A percentile compares a stretch with the other conserved stretches of the same genome.
Evolutionary conservation across 352 stramenopile species (phyloP).

Genomic region (Phytophthora hibernalis): DNA sequence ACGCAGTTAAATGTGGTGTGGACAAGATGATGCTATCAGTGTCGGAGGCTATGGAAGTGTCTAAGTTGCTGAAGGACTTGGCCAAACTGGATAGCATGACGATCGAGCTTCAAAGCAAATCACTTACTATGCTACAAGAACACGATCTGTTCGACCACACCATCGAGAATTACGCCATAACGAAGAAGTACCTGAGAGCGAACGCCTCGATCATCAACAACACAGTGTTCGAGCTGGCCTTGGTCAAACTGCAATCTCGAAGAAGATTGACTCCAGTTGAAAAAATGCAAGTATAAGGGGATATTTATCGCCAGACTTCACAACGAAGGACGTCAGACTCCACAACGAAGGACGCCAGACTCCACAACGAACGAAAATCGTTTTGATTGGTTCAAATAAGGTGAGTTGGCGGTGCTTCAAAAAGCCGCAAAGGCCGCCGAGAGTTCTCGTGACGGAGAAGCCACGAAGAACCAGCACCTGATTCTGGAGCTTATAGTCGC

Average conservation of each 20-base stretch:
- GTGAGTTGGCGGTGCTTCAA: constrained; percentile 51
- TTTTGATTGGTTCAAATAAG: too few relatives aligned
- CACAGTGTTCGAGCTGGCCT: not conserved
- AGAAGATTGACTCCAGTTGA: not conserved
- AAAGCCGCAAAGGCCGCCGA: constrained; percentile 41
- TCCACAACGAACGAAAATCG: too few relatives aligned
- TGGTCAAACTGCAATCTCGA: constrained; percentile 7
- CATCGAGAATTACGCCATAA: not conserved
- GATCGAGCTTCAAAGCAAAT: not conserved
- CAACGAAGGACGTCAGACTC: too few relatives aligned
- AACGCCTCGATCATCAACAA: not conserved
- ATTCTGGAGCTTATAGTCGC: constrained; percentile 72
- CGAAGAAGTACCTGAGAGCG: not conserved
- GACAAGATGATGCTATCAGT: not conserved
- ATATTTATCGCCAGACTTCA: too few relatives aligned
- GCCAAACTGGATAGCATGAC: not conserved
- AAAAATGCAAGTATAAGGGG: constrained; percentile 3
- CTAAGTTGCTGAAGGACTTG: not conserved
- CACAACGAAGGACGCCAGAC: too few relatives aligned
- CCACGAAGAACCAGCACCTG: constrained; percentile 73
- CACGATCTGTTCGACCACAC: constrained; percentile 3
- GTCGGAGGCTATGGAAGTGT: not conserved
- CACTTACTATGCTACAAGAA: not conserved
- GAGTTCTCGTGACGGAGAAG: constrained; percentile 37
- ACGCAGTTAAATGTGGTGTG: not conserved